Conservation (phyloP, 192 early-diverging fungal genomes). For the Coemansia aciculifera region DNA sequence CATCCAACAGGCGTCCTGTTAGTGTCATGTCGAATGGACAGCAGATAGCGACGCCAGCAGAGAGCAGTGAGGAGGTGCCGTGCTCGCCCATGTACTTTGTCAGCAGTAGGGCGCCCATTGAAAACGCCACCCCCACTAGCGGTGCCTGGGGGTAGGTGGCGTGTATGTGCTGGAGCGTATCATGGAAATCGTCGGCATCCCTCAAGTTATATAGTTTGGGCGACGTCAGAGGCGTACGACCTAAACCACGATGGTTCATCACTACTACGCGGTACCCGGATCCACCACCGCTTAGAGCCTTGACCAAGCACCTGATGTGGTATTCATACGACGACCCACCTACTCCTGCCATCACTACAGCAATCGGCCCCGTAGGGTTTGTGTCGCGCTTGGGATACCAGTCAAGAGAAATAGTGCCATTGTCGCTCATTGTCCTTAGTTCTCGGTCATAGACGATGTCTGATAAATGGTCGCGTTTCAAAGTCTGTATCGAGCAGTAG, state of each 20-base stretch:
- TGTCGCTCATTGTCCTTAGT: slow-evolving; percentile 61
- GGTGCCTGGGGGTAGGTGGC: slow-evolving; percentile 59
- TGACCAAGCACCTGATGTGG: slow-evolving; percentile 71
- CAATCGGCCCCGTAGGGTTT: slow-evolving; percentile 58
- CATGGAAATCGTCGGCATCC: slow-evolving; percentile 65
- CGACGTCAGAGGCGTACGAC: slow-evolving; percentile 13
- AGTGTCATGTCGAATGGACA: slow-evolving; percentile 74
- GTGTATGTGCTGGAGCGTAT: neutral
- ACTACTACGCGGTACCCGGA: slow-evolving; percentile 61
- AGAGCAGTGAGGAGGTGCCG: slow-evolving; percentile 64
- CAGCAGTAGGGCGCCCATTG: slow-evolving; percentile 82
- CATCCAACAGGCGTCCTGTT: slow-evolving; percentile 33
- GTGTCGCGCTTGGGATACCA: slow-evolving; percentile 63
- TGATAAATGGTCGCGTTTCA: slow-evolving; percentile 16
- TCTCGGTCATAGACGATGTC: slow-evolving; percentile 34
- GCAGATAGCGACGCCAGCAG: slow-evolving; percentile 63
- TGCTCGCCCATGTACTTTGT: slow-evolving; percentile 80
- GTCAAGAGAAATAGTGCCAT: slow-evolving; percentile 76
- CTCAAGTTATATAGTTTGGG: slow-evolving; percentile 68
- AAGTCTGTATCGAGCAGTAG: slow-evolving; percentile 34
- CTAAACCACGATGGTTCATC: slow-evolving; percentile 16
- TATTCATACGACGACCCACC: slow-evolving; percentile 83
- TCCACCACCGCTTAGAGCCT: slow-evolving; percentile 39
- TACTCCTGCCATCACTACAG: slow-evolving; percentile 78
- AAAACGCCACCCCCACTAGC: slow-evolving; percentile 76